phyloP scores from a whole-genome alignment of 2,329 filamentous ascomycete species.

The Xylaria sp. region DNA sequence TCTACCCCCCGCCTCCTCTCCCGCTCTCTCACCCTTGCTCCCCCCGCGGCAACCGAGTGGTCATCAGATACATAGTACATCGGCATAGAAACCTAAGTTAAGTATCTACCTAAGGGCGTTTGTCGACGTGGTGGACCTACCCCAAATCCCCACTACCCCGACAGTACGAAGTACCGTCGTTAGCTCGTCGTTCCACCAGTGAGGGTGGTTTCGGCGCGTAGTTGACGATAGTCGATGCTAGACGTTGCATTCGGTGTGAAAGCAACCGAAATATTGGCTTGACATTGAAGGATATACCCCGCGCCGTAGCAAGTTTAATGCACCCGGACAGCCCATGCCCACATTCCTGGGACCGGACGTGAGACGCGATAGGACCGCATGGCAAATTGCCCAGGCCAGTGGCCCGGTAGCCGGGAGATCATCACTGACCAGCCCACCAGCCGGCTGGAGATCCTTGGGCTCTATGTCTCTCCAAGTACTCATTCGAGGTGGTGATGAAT shows the following conservation, averaged over 20 bases:
- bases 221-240: conserved; percentile 1
- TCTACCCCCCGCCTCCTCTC: too few species aligned
- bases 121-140: conserved; percentile 1
- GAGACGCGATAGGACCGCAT: conserved; percentile 26
- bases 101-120: too few species aligned
- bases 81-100: too few species aligned
- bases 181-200: conserved; percentile 28
- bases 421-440: conserved; percentile 1
- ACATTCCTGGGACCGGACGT: conserved; percentile 10
- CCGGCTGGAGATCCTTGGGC: conserved; percentile 2
- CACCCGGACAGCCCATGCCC: conserved; percentile 3
- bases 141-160: conserved; percentile 9
- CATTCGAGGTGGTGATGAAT: not conserved
- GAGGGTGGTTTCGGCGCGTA: conserved; percentile 11
- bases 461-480: not conserved
- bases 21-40: too few species aligned
- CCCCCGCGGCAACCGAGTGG: too few species aligned
- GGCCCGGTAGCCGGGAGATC: not conserved
- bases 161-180: conserved; percentile 11
- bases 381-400: conserved; percentile 2
- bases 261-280: conserved; percentile 14
- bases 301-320: conserved; percentile 8
- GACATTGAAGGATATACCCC: conserved; percentile 5
- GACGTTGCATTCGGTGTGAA: conserved; percentile 21
- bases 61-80: too few species aligned